Base-by-base conservation (phyloP, 2,329 filamentous ascomycete species). In the Pseudogymnoascus sp. region DNA sequence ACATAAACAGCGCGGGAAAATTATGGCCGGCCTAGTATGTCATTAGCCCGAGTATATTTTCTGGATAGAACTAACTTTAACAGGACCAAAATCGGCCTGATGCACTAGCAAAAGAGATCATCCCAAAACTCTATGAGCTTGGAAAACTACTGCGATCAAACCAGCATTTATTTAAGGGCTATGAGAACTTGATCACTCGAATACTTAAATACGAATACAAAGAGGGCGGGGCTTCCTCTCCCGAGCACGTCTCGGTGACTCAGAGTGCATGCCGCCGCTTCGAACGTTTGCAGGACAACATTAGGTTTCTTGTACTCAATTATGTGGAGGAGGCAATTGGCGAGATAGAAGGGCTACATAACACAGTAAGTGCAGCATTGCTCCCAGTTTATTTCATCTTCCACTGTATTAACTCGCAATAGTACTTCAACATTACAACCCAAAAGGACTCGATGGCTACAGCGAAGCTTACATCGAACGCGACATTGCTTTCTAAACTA, bases 391-490 rank as follows among this genome's bases (percentile, higher is more conserved):
- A 19, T 26, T 40, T 56, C 19, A 6, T 11, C 26, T n/a, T 38
- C 23, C 29, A 46, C 7, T 9, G 56, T 50, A 60, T 56, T 50
- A 33, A 69, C 64, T 71, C 60, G 65, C 33, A 68, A 26, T 64
- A 89, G 86, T 91, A 91, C 72, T 91, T 91, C 79, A 90, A 89
- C 72, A 80, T 92, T 67, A 90, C 88, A 64, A 85, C 88, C 17
- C 85, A 91, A 70, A 90, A 89, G 71, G 88, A 91, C 73, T 89
- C 88, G 0, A 83, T 86, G 67, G 84, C 85, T 3, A 88, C 90
- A 10, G 88, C 90, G 64, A 82, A 86, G 19, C 80, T 92, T 19
- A 91, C 88, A 0, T 80, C 88, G 64, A 86, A 88, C 66, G 89
- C 88, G 3, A 84, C 90, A 4, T 77, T 92, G 4, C 79, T 92